These are phyloP conservation scores for Aquilaria malaccensis DNA, from an alignment of 345 rosid genomes.

Conservation along the genomic window DNA sequence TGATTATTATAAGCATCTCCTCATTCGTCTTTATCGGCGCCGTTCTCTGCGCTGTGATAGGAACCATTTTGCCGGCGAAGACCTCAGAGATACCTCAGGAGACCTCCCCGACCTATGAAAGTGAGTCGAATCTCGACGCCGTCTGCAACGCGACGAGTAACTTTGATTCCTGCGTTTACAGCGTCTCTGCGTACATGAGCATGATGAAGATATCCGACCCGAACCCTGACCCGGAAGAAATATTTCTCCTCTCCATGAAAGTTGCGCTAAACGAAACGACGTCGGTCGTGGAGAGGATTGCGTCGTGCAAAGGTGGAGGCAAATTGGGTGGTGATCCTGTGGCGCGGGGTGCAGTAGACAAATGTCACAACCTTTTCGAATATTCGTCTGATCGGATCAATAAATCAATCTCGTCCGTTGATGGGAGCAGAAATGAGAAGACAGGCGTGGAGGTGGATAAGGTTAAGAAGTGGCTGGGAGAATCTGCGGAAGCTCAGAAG, in stretches of 20 bases:
- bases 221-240: constrained; percentile 8
- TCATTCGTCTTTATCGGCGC: constrained; percentile 8
- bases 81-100: not conserved
- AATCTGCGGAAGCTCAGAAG: constrained; percentile 20
- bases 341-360: constrained; percentile 9
- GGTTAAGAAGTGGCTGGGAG: constrained; percentile 25
- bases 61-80: constrained; percentile 1
- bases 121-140: constrained; percentile 10
- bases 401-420: constrained; percentile 13
- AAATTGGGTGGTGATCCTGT: not conserved
- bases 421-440: constrained; percentile 2
- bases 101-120: not conserved
- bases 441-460: constrained; percentile 6
- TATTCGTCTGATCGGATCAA: constrained; percentile 20
- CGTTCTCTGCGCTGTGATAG: constrained; percentile 6
- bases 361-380: constrained; percentile 16
- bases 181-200: constrained; percentile 19
- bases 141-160: constrained; percentile 22
- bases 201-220: constrained; percentile 7
- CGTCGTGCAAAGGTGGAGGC: constrained; percentile 8
- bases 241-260: constrained; percentile 22
- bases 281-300: constrained; percentile 12
- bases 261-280: constrained; percentile 22
- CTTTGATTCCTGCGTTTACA: constrained; percentile 21
- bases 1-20: constrained; percentile 12